Base-by-base conservation (phyloP, 148 eudicot species). In the Vaccinium vitisidaea region DNA sequence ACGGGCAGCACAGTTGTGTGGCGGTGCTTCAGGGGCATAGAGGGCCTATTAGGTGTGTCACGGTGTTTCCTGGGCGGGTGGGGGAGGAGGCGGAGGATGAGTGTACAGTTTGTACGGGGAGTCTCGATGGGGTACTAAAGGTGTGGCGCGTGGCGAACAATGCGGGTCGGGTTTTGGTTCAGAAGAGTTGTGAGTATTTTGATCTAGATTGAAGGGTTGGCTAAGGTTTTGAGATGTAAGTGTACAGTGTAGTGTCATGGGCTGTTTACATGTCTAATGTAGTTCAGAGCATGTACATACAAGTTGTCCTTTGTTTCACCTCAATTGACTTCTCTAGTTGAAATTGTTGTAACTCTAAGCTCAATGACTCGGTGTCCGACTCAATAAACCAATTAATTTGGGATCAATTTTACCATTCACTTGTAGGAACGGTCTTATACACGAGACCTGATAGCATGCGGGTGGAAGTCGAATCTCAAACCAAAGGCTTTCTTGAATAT, bases 1-100 rank as follows among this genome's bases (percentile, higher is more conserved):
- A 89, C 8, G 89, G 90, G 59, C 69, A 54, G 71, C 91, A 89
- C 70, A 36, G 46, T 1, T 89, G 91, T 27, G 6, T 87, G 6
- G 88, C 90, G 8, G 88, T 88, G 46, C 80, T 89, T 15, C 89
- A 88, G 77, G 91, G 91, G 8, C 91, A 89, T 16, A 77, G 90
- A 23, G 91, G 91, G 7, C 91, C 90, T 0, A 71, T 90, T 2
- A 78, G 88, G 87, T 77, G 90, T 43, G 83, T 86, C 6, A 75
- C 86, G 6, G 88, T 81, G 8, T 84, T 88, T 25, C 69, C 82
- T 1, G 82, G 84, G 12, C 78, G 83, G 54, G 9, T 52, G 0
- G 90, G n/a, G 19, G 89, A 85, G 5, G 87, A 86, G 69, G 39
- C 50, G 9, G 88, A 89, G 30, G 91, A 88, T 8, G 88, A 87